Evolutionary conservation across 2,329 filamentous ascomycete species (phyloP).

Genomic region (Ceratocystis variospora): DNA sequence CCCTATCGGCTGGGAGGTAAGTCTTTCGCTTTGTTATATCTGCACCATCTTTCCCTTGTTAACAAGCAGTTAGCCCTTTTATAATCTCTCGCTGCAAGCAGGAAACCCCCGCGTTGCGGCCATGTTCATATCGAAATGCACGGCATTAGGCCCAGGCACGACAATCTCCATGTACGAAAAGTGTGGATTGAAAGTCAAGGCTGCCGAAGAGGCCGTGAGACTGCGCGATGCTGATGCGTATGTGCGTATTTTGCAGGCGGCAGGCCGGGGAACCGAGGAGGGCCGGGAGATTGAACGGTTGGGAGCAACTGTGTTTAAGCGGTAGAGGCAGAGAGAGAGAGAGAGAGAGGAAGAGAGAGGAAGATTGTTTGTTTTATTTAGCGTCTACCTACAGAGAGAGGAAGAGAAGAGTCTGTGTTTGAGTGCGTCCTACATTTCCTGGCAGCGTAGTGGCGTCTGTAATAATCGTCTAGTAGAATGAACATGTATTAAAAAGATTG

Average conservation of each 20-base stretch:
- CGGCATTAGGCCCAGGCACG: constrained; percentile 51
- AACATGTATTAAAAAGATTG: no score
- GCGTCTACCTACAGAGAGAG: no score
- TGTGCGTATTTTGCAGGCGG: constrained; percentile 58
- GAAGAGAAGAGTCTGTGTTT: not conserved
- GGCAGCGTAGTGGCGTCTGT: no score
- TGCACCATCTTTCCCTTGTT: not conserved
- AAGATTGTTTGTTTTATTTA: no score
- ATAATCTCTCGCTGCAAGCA: constrained; percentile 73
- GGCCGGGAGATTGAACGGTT: constrained; percentile 71
- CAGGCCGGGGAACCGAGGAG: constrained; percentile 52
- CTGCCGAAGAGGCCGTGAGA: constrained; percentile 80
- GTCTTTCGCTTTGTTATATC: constrained; percentile 22
- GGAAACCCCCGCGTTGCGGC: constrained; percentile 80
- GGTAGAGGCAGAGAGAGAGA: not conserved
- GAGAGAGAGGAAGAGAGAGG: no score
- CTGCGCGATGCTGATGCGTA: constrained; percentile 65
- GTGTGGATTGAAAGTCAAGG: constrained; percentile 77
- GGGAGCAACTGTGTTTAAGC: constrained; percentile 44
- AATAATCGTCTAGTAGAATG: no score
- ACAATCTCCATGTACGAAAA: constrained; percentile 89
- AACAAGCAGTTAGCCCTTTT: constrained; percentile 54
- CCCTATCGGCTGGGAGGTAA: constrained; percentile 90
- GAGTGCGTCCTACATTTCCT: no score
- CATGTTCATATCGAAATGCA: constrained; percentile 78